Evolutionary conservation across 1,139 yeast species (phyloP).

Genomic region (Saccharomycopsis hybrid): DNA sequence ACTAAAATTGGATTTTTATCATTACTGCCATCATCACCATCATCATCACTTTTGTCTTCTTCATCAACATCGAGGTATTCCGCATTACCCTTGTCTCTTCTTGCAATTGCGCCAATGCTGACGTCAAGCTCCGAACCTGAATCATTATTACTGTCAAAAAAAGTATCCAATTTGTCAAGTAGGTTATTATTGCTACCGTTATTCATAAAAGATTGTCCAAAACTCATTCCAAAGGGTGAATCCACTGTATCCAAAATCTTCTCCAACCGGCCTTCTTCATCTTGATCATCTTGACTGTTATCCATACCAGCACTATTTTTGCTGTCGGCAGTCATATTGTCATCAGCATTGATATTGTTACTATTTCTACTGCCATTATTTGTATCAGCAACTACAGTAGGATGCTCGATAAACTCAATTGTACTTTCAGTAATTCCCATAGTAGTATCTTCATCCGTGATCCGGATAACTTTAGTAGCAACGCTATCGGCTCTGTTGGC

Average conservation of each 20-base stretch:
- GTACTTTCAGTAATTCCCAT: background rate
- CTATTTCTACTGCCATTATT: too few species aligned
- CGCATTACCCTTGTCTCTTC: background rate
- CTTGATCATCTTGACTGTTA: too few species aligned
- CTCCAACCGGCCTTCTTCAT: too few species aligned
- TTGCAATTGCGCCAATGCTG: background rate
- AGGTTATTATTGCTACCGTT: background rate
- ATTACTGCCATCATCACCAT: too few species aligned
- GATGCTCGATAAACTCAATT: background rate
- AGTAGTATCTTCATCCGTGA: background rate
- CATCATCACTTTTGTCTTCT: background rate
- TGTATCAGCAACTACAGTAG: background rate
- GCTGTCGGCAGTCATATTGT: too few species aligned
- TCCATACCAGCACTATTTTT: too few species aligned
- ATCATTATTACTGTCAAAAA: background rate
- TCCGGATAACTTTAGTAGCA: background rate
- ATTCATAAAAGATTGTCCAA: background rate
- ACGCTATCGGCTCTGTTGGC: background rate
- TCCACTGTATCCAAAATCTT: too few species aligned
- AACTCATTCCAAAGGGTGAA: background rate
- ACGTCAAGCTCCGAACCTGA: background rate
- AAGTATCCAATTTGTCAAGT: background rate
- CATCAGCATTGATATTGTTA: too few species aligned
- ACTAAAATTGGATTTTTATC: background rate
- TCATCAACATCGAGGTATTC: background rate